Evolutionary conservation across 2,329 filamentous ascomycete species (phyloP).

Genomic region (Daldinia eschscholtzii): DNA sequence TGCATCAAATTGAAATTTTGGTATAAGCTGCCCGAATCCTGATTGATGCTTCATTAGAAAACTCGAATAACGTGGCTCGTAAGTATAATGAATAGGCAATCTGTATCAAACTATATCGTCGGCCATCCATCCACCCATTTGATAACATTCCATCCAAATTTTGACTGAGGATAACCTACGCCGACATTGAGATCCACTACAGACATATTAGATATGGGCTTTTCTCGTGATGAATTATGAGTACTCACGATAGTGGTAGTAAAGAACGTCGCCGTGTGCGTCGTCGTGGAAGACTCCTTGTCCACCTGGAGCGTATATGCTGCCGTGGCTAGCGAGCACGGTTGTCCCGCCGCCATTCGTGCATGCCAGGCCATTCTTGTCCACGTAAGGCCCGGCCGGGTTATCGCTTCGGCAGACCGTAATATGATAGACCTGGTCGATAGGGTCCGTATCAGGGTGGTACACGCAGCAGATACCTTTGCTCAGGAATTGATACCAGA

Average conservation of each 20-base stretch:
- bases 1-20: too few relatives aligned
- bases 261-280: conserved; percentile 65
- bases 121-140: conserved; percentile 59
- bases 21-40: too few relatives aligned
- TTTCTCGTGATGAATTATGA: neutral
- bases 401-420: conserved; percentile 68
- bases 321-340: conserved; percentile 68
- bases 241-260: conserved; percentile 68
- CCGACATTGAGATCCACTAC: conserved; percentile 63
- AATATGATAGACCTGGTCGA: conserved; percentile 72
- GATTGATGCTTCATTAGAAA: too few relatives aligned
- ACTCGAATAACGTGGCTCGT: too few relatives aligned
- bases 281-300: conserved; percentile 69
- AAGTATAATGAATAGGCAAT: too few relatives aligned
- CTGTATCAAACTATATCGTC: conserved; percentile 33
- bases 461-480: conserved; percentile 71
- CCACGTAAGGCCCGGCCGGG: conserved; percentile 66
- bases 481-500: conserved; percentile 74
- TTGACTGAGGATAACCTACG: conserved; percentile 59
- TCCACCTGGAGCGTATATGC: conserved; percentile 73
- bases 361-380: conserved; percentile 65
- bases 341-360: conserved; percentile 68
- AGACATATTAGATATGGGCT: conserved; percentile 16
- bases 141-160: conserved; percentile 59
- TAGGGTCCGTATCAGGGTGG: conserved; percentile 61